Evolutionary conservation across 257 asterid genomes (phyloP), one percentile per base, ranked within the genome.

Genomic region (Striga asiatica): DNA sequence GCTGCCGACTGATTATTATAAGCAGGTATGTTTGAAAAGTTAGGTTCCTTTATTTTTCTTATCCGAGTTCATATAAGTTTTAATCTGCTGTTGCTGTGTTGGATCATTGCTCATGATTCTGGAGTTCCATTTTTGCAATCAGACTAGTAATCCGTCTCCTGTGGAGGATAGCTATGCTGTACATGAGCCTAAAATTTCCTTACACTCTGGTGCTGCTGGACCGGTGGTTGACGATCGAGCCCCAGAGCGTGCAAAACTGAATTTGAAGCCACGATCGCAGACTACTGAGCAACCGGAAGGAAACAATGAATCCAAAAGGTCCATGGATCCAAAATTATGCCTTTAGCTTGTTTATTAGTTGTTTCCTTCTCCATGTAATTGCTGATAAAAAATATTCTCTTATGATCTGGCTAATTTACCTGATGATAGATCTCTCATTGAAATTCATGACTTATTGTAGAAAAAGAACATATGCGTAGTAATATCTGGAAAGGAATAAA

Each of bases 201-300:
- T 60, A 16, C 78, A 81, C 62, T 28, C 70, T 41, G 78, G 61
- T 18, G 1, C 50, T 67, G 41, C 60, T 47, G 82, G 77, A 28
- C 29, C 66, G 11, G 64, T 66, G 57, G 55, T 61, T 60, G 65
- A 56, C 5, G 75, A 68, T 64, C 81, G 70, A 53, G 71, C 58
- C 55, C 55, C 24, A 21, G 96, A 79, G 71, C 81, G 84, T 46
- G 89, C 94, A 41, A 85, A 83, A 55, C 63, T 81, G 71, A 83
- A 81, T 63, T 63, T 81, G 78, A 86, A 76, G 79, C 93, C 91
- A 11, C 78, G 88, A 6, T 69, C 83, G 9, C 89, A 72, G 56
- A 66, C 76, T 54, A 60, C 58, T 49, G 83, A 80, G 64, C 86
- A 77, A 52, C 43, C 57, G 0, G 81, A 85, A 50, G 77, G 75